Percentiles rank a stretch among this genome's conserved stretches.
Evolutionary conservation across 495 filamentous ascomycete species (phyloP).

Genomic region (Platismatia glauca): DNA sequence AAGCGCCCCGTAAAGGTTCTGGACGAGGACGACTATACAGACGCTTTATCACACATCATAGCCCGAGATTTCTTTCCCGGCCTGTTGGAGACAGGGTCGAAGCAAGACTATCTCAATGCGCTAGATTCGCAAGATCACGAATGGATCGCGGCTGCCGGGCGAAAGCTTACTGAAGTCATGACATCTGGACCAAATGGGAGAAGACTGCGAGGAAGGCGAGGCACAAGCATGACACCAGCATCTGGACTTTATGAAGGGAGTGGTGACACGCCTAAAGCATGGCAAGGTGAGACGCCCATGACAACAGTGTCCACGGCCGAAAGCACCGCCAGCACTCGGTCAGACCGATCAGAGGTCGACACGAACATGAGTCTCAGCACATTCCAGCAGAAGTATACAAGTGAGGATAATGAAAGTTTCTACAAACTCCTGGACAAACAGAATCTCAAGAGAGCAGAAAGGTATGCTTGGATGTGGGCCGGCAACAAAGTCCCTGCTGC

Average conservation of each 20-base stretch:
- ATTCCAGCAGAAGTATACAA: constrained; percentile 90
- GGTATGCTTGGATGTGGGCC: constrained; percentile 79
- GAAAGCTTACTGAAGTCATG: constrained; percentile 70
- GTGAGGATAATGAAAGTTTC: constrained; percentile 95
- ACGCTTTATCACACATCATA: constrained; percentile 86
- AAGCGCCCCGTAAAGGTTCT: constrained; percentile 84
- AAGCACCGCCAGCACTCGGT: constrained; percentile 20
- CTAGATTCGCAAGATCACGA: constrained; percentile 70
- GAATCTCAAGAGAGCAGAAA: constrained; percentile 71
- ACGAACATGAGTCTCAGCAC: constrained; percentile 68
- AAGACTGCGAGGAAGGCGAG: constrained; percentile 29
- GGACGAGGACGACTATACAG: constrained; percentile 90
- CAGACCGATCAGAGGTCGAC: constrained; percentile 50
- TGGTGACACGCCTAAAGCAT: constrained; percentile 45
- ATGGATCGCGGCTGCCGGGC: constrained; percentile 78
- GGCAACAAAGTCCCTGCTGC: constrained; percentile 83
- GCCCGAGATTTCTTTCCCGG: constrained; percentile 96
- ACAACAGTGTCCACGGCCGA: constrained; percentile 43
- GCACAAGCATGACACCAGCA: constrained; percentile 29
- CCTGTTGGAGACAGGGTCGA: constrained; percentile 70
- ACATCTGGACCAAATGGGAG: constrained; percentile 55
- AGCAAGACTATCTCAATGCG: constrained; percentile 88
- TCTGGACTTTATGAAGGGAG: constrained; percentile 22
- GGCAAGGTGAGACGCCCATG: constrained; percentile 58
- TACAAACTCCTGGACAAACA: constrained; percentile 87